These are phyloP conservation scores for Cyberlindnera mrakii DNA, from an alignment of 805 yeast species.

Conservation along the genomic window DNA sequence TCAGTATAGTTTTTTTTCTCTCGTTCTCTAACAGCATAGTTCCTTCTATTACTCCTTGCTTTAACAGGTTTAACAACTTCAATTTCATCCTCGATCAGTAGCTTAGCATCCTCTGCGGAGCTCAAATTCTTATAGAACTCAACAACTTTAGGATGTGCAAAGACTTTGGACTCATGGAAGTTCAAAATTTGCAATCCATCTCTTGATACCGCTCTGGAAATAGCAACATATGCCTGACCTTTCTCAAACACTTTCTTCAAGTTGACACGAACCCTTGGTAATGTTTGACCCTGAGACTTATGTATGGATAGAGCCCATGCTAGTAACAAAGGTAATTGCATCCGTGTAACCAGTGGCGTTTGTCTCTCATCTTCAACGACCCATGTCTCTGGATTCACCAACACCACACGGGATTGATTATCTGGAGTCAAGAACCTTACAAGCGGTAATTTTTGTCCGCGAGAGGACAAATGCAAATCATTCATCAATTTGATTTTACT, in stretches of 20 bases:
- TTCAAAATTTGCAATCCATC: conserved; percentile 78
- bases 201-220: conserved; percentile 82
- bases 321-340: conserved; percentile 80
- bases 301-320: conserved; percentile 97
- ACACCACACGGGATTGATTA: conserved; percentile 64
- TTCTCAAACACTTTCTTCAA: conserved; percentile 71
- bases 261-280: conserved; percentile 73
- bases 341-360: conserved; percentile 59
- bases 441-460: conserved; percentile 54
- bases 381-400: conserved; percentile 83
- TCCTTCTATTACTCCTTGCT: no score
- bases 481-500: conserved; percentile 43
- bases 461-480: conserved; percentile 38
- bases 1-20: no score
- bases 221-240: conserved; percentile 95
- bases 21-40: no score
- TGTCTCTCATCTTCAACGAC: conserved; percentile 69
- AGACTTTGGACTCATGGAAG: conserved; percentile 58
- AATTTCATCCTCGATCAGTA: not conserved
- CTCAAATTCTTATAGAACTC: conserved; percentile 55
- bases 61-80: not conserved
- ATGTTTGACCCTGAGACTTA: conserved; percentile 91
- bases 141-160: conserved; percentile 64
- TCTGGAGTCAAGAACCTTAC: conserved; percentile 73
- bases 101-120: conserved; percentile 20